Evolutionary conservation across 768 basidiomycete species (phyloP), one percentile per base, ranked within the genome.

Genomic region (Kondoa subrosea): DNA sequence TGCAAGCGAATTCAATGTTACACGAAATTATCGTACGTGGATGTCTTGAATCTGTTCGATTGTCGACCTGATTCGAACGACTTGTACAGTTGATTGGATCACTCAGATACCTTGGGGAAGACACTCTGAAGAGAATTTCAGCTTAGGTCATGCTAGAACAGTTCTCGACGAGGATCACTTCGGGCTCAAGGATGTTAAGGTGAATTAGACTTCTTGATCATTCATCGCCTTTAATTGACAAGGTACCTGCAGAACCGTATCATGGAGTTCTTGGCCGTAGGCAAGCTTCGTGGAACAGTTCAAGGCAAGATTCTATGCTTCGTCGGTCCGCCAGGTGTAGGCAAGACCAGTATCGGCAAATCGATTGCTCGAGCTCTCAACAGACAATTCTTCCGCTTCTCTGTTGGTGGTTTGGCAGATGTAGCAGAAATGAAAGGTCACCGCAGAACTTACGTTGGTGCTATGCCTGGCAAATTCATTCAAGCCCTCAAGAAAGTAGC

Each of bases 391-490:
- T 97, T 92, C 84, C 83, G 91, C 61, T 95, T 99, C 79, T 90
- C 88, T 8, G 93, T 97, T 2, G 93, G 95, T 71, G 93, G 95
- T 16, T 78, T 99, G 75, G 90, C 90, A 60, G 95, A 99, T 76
- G 91, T 97, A 0, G 95, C 95, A 66, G 95, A 97, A 82, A 96
- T 99, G 75, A 97, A 97, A 79, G 95, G 95, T 0, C 95, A 99
- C 75, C 80, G 95, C 73, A 80, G 95, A 76, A 99, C 93, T n/a
- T 97, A 95, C 74, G 90, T 79, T 34, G 77, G 78, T 4, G 77
- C 78, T 2, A 75, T 78, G 66, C 78, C 78, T 30, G 78, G 78
- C 4, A 71, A 75, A 69, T 72, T 87, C 65, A 86, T 95, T 60
- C 91, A 95, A 76, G 89, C 89, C 0, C 78, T 95, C 71, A 82